Base-by-base conservation (phyloP, 495 filamentous ascomycete genomes). In the Lasiosphaeriaceae sp. region DNA sequence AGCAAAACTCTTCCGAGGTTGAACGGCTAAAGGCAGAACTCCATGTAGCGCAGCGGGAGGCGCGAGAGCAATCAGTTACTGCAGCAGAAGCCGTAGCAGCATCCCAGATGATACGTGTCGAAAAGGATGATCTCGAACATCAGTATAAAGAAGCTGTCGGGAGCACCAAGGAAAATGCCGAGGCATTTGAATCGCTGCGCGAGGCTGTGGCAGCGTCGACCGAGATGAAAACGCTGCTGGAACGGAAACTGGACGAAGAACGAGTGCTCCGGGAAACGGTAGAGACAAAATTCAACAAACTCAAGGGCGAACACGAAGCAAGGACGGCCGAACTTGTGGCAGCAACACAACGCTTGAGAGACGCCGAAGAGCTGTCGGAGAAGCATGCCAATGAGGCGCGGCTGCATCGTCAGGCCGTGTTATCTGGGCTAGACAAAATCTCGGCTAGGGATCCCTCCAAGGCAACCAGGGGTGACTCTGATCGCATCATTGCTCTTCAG, bases 311-410 rank as follows among this genome's bases (percentile, higher is more conserved):
- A 62, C 89, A 96, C 62, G 94, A 97, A 65, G 85, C 90, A 59
- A 84, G 85, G 31, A 86, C 84, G 1, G 78, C 86, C 0, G 95
- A 99, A 66, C 75, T 99, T 14, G 92, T 91, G 43, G 82, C 80
- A 21, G 77, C 83, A 0, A 88, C 80, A 22, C 83, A 89, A 57
- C 86, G 88, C 39, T 72, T 97, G 35, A 82, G 83, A 26, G 92
- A 97, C 70, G 84, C 90, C 11, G 92, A 99, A 72, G 92, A 97
- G 66, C 69, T 97, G 26, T 87, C 89, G n/a, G 90, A 94, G 54
- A 89, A 83, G 43, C 84, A 95, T 67, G 88, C 92, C 14, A 86
- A 84, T 56, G 95, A 99, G 71, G 94, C 95, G 1, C 80, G 86
- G 43, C 86, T 87, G 41, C 93, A 97, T 62, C 90, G 90, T 50